phyloP scores from a whole-genome alignment of 768 basidiomycete genomes.

The Termitomyces sp. region DNA sequence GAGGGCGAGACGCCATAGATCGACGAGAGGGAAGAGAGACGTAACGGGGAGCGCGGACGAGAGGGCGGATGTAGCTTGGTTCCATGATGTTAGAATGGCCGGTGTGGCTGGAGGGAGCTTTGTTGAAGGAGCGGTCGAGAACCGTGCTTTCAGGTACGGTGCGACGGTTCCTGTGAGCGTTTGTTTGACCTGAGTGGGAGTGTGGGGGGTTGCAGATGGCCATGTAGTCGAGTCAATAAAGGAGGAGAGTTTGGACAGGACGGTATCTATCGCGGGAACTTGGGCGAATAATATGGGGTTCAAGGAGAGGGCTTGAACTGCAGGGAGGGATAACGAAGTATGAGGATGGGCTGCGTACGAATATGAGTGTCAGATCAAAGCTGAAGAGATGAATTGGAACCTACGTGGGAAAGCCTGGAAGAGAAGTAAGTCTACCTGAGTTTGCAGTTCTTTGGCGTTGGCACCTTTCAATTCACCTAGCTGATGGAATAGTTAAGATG shows the following conservation, averaged over 20 bases:
- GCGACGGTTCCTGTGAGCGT: slow-evolving; percentile 42
- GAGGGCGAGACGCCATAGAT: slow-evolving; percentile 76
- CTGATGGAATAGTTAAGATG: slow-evolving; percentile 27
- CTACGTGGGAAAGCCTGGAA: slow-evolving; percentile 78
- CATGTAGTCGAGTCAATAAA: slow-evolving; percentile 52
- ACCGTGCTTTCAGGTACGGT: slow-evolving; percentile 62
- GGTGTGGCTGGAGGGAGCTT: slow-evolving; percentile 27
- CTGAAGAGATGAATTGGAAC: slow-evolving; percentile 22
- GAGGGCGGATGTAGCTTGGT: slow-evolving; percentile 39
- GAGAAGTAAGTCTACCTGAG: slow-evolving; percentile 69
- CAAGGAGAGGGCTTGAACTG: slow-evolving; percentile 57
- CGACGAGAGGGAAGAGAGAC: slow-evolving; percentile 74
- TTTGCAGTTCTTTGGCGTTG: slow-evolving; percentile 59
- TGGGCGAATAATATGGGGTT: slow-evolving; percentile 74
- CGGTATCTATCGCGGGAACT: slow-evolving; percentile 61
- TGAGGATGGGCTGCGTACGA: slow-evolving; percentile 67
- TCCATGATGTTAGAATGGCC: slow-evolving; percentile 41
- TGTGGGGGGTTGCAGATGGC: slow-evolving; percentile 22
- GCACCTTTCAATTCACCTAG: slow-evolving; percentile 69
- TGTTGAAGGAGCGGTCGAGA: slow-evolving; percentile 25
- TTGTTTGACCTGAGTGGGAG: slow-evolving; percentile 40
- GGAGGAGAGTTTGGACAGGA: slow-evolving; percentile 52
- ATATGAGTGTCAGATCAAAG: neutral
- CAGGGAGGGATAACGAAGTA: slow-evolving; percentile 49
- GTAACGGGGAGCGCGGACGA: slow-evolving; percentile 39